Conservation (phyloP, 2,329 filamentous ascomycete genomes). For the Penicillium sp. region DNA sequence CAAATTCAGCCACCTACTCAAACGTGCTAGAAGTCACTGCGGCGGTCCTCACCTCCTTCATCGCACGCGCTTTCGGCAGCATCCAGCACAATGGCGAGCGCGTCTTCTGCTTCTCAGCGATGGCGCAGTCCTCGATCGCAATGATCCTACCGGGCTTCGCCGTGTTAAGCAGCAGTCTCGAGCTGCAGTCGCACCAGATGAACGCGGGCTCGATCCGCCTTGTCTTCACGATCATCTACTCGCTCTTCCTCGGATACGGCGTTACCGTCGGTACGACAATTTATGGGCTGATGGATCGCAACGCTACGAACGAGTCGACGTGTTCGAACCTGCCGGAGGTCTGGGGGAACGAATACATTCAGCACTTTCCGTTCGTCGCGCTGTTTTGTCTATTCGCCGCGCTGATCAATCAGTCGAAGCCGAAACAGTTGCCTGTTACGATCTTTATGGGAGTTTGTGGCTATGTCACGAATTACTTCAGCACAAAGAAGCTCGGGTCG, state of each 20-base stretch:
- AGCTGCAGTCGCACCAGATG: slow-evolving; percentile 65
- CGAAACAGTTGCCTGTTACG: slow-evolving; percentile 72
- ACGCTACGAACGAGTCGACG: slow-evolving; percentile 49
- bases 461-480: slow-evolving; percentile 47
- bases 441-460: slow-evolving; percentile 68
- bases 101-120: slow-evolving; percentile 63
- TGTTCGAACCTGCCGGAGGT: slow-evolving; percentile 46
- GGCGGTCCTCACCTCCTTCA: slow-evolving; percentile 63
- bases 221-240: slow-evolving; percentile 62
- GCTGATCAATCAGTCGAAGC: slow-evolving; percentile 76
- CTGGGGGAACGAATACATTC: slow-evolving; percentile 44
- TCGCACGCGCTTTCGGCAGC: slow-evolving; percentile 65
- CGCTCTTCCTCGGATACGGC: slow-evolving; percentile 67
- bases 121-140: slow-evolving; percentile 55
- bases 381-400: slow-evolving; percentile 70
- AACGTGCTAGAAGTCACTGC: slow-evolving; percentile 46
- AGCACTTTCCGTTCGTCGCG: slow-evolving; percentile 69
- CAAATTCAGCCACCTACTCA: slow-evolving; percentile 64
- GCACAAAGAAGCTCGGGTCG: slow-evolving; percentile 63
- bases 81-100: slow-evolving; percentile 43
- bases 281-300: slow-evolving; percentile 57
- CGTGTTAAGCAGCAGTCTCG: slow-evolving; percentile 58
- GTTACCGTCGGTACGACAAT: slow-evolving; percentile 64
- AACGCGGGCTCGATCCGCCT: slow-evolving; percentile 58
- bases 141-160: slow-evolving; percentile 67